phyloP scores from a whole-genome alignment of 2,329 filamentous ascomycete genomes.

The Fusarium setosum region DNA sequence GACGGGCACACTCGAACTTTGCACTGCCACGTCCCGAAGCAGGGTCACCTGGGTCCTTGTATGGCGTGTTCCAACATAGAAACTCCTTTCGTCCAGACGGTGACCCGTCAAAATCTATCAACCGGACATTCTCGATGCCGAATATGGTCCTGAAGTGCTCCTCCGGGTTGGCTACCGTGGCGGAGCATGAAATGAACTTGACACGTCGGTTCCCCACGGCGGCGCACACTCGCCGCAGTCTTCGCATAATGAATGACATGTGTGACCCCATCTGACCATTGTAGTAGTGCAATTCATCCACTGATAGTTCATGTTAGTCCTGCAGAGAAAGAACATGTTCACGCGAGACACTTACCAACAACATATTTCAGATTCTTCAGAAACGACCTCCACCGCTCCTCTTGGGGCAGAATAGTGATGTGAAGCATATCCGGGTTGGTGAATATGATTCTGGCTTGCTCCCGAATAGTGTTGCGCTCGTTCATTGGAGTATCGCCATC shows the following conservation, averaged over 20 bases:
- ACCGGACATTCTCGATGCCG: constrained; percentile 80
- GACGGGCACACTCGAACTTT: constrained; percentile 84
- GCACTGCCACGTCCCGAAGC: constrained; percentile 87
- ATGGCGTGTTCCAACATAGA: constrained; percentile 97
- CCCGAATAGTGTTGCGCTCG: constrained; percentile 82
- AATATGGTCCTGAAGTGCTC: constrained; percentile 97
- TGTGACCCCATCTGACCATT: constrained; percentile 95
- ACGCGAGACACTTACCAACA: constrained; percentile 63
- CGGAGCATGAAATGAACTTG: constrained; percentile 95
- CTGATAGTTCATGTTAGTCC: constrained; percentile 46
- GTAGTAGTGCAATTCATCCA: constrained; percentile 94
- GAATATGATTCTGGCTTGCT: constrained; percentile 92
- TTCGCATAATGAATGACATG: constrained; percentile 93
- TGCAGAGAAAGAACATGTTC: background rate
- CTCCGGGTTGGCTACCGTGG: constrained; percentile 92
- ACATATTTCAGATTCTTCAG: constrained; percentile 91
- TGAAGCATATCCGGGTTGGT: constrained; percentile 99
- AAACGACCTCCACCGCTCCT: constrained; percentile 88
- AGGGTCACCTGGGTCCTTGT: constrained; percentile 87
- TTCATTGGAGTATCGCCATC: constrained; percentile 93
- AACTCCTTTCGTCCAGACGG: constrained; percentile 93
- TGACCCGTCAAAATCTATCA: constrained; percentile 93
- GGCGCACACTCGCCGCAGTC: constrained; percentile 87
- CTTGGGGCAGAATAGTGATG: constrained; percentile 90
- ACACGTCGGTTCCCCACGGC: constrained; percentile 87